A percentile compares a stretch with the other conserved stretches of the same genome.
phyloP scores from a whole-genome alignment of 2,329 filamentous ascomycete genomes.

The Fonsecaea nubica region DNA sequence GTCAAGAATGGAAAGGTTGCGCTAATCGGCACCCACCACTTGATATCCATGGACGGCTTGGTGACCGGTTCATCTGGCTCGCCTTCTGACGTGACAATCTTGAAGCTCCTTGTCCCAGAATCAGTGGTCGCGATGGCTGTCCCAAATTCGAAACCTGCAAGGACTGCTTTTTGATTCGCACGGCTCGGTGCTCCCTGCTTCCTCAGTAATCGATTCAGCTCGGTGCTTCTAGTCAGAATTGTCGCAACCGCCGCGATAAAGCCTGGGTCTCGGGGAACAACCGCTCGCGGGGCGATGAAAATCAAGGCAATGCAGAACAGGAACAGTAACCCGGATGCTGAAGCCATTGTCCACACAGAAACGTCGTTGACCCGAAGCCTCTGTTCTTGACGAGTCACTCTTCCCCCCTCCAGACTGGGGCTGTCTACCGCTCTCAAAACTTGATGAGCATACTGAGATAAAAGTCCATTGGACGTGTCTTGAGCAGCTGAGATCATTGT shows the following conservation, averaged over 20 bases:
- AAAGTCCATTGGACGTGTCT: conserved; percentile 36
- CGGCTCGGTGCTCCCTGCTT: conserved; percentile 30
- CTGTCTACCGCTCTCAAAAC: conserved; percentile 25
- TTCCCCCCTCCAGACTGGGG: conserved; percentile 25
- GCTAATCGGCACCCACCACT: conserved; percentile 38
- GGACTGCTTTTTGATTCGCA: conserved; percentile 34
- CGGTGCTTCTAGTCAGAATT: conserved; percentile 36
- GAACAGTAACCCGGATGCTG: conserved; percentile 32
- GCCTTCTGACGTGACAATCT: conserved; percentile 39
- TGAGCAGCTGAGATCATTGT: conserved; percentile 33
- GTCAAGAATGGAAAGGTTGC: conserved; percentile 32
- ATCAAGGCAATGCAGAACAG: conserved; percentile 34
- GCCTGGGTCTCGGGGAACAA: conserved; percentile 39
- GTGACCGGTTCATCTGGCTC: conserved; percentile 23
- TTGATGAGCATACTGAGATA: conserved; percentile 38
- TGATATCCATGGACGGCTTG: conserved; percentile 23
- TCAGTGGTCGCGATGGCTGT: conserved; percentile 39
- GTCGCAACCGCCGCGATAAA: conserved; percentile 37
- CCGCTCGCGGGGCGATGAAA: conserved; percentile 36
- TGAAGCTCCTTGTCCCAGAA: conserved; percentile 34
- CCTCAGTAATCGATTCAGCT: conserved; percentile 37
- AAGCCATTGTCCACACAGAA: conserved; percentile 36
- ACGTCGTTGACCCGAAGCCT: conserved; percentile 36
- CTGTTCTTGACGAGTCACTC: conserved; percentile 22
- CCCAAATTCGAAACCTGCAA: conserved; percentile 39